Percentiles rank a stretch among this genome's conserved stretches.
These are phyloP conservation scores for Eudorina sp. DNA, from an alignment of 139 green algal species.

Conservation along the genomic window DNA sequence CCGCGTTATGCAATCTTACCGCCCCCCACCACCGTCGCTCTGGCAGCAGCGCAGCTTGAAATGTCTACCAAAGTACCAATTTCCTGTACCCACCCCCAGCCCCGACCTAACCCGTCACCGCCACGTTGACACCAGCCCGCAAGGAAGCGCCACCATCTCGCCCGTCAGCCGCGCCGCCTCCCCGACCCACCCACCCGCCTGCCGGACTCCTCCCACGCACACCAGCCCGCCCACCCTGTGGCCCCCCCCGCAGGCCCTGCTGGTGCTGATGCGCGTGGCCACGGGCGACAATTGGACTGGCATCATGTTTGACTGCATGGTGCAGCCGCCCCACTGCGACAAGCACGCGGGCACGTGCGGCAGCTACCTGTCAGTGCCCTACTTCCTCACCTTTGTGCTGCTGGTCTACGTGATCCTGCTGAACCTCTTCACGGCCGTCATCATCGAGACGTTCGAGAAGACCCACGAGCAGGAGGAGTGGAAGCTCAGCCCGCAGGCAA, in stretches of 20 bases:
- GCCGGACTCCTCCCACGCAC: too few relatives aligned
- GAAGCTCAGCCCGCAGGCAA: constrained; percentile 64
- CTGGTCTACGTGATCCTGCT: constrained; percentile 82
- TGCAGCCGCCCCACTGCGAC: constrained; percentile 62
- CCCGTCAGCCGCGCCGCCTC: too few relatives aligned
- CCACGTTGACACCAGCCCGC: too few relatives aligned
- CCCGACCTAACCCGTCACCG: too few relatives aligned
- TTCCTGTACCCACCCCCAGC: too few relatives aligned
- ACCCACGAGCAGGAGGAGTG: constrained; percentile 67
- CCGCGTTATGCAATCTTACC: too few relatives aligned
- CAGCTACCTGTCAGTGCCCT: constrained; percentile 67
- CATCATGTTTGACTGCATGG: constrained; percentile 73
- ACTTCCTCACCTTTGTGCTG: constrained; percentile 80
- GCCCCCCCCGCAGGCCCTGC: constrained; percentile 27
- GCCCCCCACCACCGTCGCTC: too few relatives aligned
- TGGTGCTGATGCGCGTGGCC: constrained; percentile 71
- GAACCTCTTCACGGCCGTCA: constrained; percentile 84
- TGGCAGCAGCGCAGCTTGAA: too few relatives aligned
- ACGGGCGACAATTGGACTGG: constrained; percentile 86
- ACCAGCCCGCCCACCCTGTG: background rate
- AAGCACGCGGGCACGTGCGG: constrained; percentile 58
- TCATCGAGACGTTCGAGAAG: constrained; percentile 87
- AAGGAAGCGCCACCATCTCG: too few relatives aligned
- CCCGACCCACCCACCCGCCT: too few relatives aligned
- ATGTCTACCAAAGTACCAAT: too few relatives aligned